Evolutionary conservation across 768 basidiomycete genomes (phyloP), one percentile per base, ranked within the genome.

Genomic region (Cystofilobasidium macerans): DNA sequence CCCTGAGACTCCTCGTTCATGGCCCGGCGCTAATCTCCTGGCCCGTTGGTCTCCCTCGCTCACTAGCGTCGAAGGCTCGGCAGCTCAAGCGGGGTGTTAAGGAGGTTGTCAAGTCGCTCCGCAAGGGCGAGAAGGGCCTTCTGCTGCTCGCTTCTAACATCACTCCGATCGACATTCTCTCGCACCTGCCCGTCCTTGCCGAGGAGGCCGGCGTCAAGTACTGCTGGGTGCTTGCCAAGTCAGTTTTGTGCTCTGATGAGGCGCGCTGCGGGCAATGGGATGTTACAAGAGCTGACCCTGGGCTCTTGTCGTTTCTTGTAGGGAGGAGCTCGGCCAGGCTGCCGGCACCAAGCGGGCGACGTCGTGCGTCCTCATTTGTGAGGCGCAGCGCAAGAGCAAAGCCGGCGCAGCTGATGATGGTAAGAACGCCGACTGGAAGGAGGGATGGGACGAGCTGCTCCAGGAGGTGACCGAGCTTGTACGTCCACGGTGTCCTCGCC

Each of bases 71-170:
- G 30, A 95, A 94, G 76, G 85, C 85, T 45, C 84, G 94, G 67
- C 92, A 95, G 76, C 86, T 98, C 36, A 97, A 95, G 79, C 84
- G 95, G 53, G 95, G 95, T 45, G 94, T 99, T 57, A 98, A 98
- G 77, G 95, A 99, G 77, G 89, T 99, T 38, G 91, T 95, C 51
- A 99, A 99, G 77, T 90, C 90, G 3, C 87, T 99, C 47, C 83
- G 93, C 62, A 99, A 99, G 75, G 93, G 93, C 66, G 94, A 98
- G 76, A 91, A 88, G 80, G 95, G 95, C 26, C 79, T 99, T 38
- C 83, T 99, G 35, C 79, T 99, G 65, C 84, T 99, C 67, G 95
- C 95, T 5, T 92, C 87, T 43, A 94, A 98, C 77, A 98, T 98
- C 75, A 94, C 89, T 68, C 95, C 95, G 14, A 87, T 98, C 72